Evolutionary conservation across 352 stramenopile species (phyloP), one percentile per base, ranked within the genome.

Genomic region (Pythium sp.): DNA sequence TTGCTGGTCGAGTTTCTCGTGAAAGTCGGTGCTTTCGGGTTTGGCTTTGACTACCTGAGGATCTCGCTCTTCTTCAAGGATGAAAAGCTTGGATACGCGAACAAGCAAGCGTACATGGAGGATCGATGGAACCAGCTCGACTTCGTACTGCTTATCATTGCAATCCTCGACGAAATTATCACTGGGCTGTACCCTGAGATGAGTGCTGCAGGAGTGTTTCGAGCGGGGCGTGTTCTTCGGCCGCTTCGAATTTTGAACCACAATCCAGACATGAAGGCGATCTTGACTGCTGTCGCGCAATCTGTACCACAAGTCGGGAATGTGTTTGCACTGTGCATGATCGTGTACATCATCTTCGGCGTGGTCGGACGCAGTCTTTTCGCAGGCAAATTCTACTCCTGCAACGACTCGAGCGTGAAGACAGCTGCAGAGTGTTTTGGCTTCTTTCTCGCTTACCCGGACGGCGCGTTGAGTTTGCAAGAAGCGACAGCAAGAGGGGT

Each of bases 331-430:
- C 65, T 93, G 36, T 93, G 86, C 46, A 61, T 86, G 5, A 84
- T 91, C 61, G 86, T 93, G 5, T 92, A 90, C 74, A 81, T 93
- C 41, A 89, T 91, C 73, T 91, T 92, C 46, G 76, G 85, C 11
- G 79, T 91, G 18, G 80, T 91, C 24, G 85, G 83, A 3, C 81
- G 85, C 4, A 89, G 79, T 20, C 67, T 93, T 2, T 93, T 93
- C 64, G 80, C 81, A 12, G 77, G 83, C 9, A 74, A 84, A 38
- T 84, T 93, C 28, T 93, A 83, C 67, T 81, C 65, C 2, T 93
- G 82, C 72, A 92, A 93, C 43, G 86, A 92, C 62, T 46, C 62
- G 1, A 67, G 15, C 0, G 73, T 91, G 9, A 53, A 72, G 11
- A 74, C 67, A 2, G 70, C 73, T 11, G 65, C 65, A 2, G 75